Evolutionary conservation across 768 basidiomycete species (phyloP).

Genomic region (Boletellus emodensis): DNA sequence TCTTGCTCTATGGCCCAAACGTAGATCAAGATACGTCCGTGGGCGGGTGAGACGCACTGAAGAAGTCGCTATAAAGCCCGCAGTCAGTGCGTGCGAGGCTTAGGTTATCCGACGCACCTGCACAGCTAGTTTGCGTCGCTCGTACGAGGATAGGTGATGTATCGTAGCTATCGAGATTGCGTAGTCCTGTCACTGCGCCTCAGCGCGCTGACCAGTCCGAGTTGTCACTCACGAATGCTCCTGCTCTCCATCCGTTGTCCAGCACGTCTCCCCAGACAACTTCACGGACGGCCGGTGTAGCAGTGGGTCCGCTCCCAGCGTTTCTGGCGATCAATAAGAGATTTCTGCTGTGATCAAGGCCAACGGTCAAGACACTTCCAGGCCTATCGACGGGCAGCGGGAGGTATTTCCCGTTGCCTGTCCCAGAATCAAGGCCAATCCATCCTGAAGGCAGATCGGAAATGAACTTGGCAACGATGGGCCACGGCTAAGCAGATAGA

Average conservation of each 20-base stretch:
- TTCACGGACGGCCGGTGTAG: conserved; percentile 44
- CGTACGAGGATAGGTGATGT: conserved; percentile 85
- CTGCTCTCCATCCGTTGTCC: conserved; percentile 66
- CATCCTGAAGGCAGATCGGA: conserved; percentile 67
- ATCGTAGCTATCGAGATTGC: conserved; percentile 97
- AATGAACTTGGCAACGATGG: conserved; percentile 76
- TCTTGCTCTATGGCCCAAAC: conserved; percentile 99
- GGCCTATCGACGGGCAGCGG: conserved; percentile 65
- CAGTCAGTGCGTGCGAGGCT: not conserved
- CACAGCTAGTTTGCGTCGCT: conserved; percentile 68
- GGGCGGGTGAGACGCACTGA: conserved; percentile 55
- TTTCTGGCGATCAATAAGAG: conserved; percentile 69
- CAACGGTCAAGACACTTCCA: conserved; percentile 65
- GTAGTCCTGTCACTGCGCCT: conserved; percentile 65
- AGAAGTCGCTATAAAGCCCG: conserved; percentile 49
- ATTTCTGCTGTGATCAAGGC: conserved; percentile 78
- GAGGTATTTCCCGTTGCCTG: conserved; percentile 97
- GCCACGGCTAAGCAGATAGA: conserved; percentile 67
- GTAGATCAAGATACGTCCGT: conserved; percentile 84
- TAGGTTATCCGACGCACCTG: conserved; percentile 44
- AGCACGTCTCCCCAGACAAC: conserved; percentile 81
- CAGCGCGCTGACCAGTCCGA: not conserved
- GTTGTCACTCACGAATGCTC: conserved; percentile 64
- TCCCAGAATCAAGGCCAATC: conserved; percentile 91
- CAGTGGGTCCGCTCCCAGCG: conserved; percentile 43